Conservation (phyloP, 2,329 filamentous ascomycete genomes). For the Neofusicoccum ribis region DNA sequence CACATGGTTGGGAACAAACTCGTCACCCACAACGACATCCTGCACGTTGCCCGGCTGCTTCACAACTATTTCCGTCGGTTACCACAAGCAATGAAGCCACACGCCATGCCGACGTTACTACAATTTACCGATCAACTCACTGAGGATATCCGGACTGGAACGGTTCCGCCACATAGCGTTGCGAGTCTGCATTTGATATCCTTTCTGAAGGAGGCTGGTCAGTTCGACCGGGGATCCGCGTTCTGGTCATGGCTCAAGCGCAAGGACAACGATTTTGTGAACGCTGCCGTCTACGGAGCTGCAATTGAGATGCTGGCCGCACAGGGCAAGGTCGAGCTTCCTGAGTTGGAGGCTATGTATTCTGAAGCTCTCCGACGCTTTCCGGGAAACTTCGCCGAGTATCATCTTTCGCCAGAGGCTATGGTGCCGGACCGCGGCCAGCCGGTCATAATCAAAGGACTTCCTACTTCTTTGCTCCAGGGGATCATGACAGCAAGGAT, state of each 20-base stretch:
- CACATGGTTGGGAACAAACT: not conserved
- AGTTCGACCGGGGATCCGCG: constrained; percentile 37
- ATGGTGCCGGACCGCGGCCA: constrained; percentile 46
- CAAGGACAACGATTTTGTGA: constrained; percentile 45
- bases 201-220: constrained; percentile 48
- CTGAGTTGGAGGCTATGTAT: constrained; percentile 49
- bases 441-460: constrained; percentile 32
- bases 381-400: constrained; percentile 47
- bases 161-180: constrained; percentile 36
- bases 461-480: constrained; percentile 47
- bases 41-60: not conserved
- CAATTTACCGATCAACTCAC: not conserved
- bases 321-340: constrained; percentile 38
- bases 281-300: constrained; percentile 48
- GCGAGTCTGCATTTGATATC: constrained; percentile 50
- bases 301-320: constrained; percentile 52
- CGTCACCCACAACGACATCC: not conserved
- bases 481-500: constrained; percentile 51
- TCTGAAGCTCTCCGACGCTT: constrained; percentile 47
- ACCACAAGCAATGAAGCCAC: not conserved
- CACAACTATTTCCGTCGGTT: not conserved
- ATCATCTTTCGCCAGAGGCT: constrained; percentile 50
- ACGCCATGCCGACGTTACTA: not conserved
- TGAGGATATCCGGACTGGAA: constrained; percentile 38
- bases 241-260: constrained; percentile 52